A percentile compares a stretch with the other conserved stretches of the same genome.
Evolutionary conservation across 2,329 filamentous ascomycete genomes (phyloP).

Genomic region (Rhinocladiella similis): DNA sequence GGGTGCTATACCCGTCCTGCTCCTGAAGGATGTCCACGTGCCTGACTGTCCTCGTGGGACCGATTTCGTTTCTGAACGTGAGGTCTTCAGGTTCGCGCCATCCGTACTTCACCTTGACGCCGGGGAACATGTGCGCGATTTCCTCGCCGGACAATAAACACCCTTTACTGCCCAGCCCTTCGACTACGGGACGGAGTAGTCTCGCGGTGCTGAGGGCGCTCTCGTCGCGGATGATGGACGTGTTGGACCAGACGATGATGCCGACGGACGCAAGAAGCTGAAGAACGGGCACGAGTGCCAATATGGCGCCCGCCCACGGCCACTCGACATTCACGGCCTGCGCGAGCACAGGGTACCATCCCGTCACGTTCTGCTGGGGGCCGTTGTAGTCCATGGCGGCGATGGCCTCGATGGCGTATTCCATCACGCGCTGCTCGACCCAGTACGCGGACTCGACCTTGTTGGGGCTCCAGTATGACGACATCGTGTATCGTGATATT

Average conservation of each 20-base stretch:
- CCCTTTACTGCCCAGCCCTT: constrained; percentile 24
- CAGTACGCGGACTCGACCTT: constrained; percentile 1
- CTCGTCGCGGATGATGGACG: constrained; percentile 28
- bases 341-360: constrained; percentile 78
- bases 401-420: constrained; percentile 25
- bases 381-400: constrained; percentile 29
- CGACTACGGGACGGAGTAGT: constrained; percentile 27
- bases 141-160: constrained; percentile 28
- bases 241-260: constrained; percentile 27
- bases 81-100: constrained; percentile 19
- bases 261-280: constrained; percentile 25
- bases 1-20: constrained; percentile 19
- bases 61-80: constrained; percentile 20
- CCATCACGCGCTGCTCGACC: constrained; percentile 21
- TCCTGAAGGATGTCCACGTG: constrained; percentile 27
- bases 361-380: constrained; percentile 62
- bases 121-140: constrained; percentile 23
- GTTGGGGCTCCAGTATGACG: constrained; percentile 23
- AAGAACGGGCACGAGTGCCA: constrained; percentile 23
- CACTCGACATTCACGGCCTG: constrained; percentile 82
- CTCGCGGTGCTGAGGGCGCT: constrained; percentile 24
- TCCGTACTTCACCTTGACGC: constrained; percentile 27
- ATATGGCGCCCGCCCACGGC: constrained; percentile 23
- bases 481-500: constrained; percentile 17
- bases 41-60: constrained; percentile 6